phyloP scores from a whole-genome alignment of 2,329 filamentous ascomycete genomes.

The Apiospora sp. region DNA sequence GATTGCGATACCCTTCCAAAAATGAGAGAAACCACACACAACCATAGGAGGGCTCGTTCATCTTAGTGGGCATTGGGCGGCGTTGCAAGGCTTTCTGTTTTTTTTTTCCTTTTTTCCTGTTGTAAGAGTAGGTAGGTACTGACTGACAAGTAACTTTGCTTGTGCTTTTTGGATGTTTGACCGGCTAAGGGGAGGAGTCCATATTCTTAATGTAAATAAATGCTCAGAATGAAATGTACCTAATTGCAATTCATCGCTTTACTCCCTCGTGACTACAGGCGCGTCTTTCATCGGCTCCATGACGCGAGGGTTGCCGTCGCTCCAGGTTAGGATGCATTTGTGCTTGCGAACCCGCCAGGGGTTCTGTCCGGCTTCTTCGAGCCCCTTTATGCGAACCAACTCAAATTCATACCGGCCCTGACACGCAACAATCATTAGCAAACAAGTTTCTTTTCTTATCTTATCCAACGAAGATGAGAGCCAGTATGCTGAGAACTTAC shows the following conservation, averaged over 20 bases:
- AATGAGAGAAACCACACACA: not conserved
- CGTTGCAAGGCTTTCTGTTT: not conserved
- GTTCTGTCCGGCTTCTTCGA: constrained; percentile 40
- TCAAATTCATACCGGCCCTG: constrained; percentile 39
- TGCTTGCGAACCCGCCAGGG: constrained; percentile 42
- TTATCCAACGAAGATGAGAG: too few relatives aligned
- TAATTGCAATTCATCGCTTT: not conserved
- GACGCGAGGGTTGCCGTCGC: constrained; percentile 36
- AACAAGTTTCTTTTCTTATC: too few relatives aligned
- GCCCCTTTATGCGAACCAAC: constrained; percentile 35
- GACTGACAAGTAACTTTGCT: not conserved
- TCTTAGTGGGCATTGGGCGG: constrained; percentile 11
- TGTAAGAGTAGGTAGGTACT: not conserved
- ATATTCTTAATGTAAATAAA: not conserved
- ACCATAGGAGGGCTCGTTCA: not conserved
- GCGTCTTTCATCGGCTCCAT: constrained; percentile 28
- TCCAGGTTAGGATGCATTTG: constrained; percentile 35
- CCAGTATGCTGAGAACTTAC: not conserved
- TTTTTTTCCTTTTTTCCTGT: not conserved
- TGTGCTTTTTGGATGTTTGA: not conserved
- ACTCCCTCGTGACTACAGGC: not conserved
- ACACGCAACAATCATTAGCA: not conserved
- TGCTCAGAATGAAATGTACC: not conserved
- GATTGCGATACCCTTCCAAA: constrained; percentile 13
- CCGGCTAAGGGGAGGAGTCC: not conserved